phyloP scores from a whole-genome alignment of 2,329 filamentous ascomycete genomes.

The Trichophyton simii region DNA sequence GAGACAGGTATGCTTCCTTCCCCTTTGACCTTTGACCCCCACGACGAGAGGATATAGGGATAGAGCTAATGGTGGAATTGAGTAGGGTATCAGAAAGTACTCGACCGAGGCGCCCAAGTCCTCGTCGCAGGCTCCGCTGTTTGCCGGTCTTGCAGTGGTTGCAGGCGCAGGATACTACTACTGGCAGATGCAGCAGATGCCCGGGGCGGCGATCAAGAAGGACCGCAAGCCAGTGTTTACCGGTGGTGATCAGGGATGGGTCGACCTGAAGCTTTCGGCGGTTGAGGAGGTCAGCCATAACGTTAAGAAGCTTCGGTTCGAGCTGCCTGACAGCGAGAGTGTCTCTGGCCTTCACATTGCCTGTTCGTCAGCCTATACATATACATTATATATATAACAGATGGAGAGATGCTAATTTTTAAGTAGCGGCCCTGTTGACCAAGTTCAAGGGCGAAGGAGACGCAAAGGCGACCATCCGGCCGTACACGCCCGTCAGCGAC shows the following conservation, averaged over 20 bases:
- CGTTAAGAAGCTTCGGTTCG: constrained; percentile 84
- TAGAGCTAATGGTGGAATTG: neutral
- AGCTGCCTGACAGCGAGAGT: constrained; percentile 68
- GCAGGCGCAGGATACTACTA: constrained; percentile 48
- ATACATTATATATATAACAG: neutral
- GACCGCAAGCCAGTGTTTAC: constrained; percentile 48
- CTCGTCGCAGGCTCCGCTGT: constrained; percentile 43
- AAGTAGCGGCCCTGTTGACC: constrained; percentile 61
- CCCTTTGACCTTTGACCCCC: neutral
- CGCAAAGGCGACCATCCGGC: constrained; percentile 76
- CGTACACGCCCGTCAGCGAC: constrained; percentile 85
- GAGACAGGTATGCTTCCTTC: constrained; percentile 44
- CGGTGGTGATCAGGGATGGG: constrained; percentile 80
- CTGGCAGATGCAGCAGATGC: constrained; percentile 25
- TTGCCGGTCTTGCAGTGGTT: constrained; percentile 39
- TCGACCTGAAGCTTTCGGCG: constrained; percentile 66
- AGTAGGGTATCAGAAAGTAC: constrained; percentile 56
- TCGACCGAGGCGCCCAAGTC: constrained; percentile 43
- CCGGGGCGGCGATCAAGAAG: constrained; percentile 22
- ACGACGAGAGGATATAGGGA: neutral
- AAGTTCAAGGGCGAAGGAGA: constrained; percentile 77
- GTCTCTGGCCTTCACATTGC: constrained; percentile 72
- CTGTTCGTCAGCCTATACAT: constrained; percentile 39
- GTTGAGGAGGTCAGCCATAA: constrained; percentile 81
- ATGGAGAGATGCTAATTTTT: constrained; percentile 8